phyloP scores from a whole-genome alignment of 108 stramenopile genomes.

The Skeletonema grethae region DNA sequence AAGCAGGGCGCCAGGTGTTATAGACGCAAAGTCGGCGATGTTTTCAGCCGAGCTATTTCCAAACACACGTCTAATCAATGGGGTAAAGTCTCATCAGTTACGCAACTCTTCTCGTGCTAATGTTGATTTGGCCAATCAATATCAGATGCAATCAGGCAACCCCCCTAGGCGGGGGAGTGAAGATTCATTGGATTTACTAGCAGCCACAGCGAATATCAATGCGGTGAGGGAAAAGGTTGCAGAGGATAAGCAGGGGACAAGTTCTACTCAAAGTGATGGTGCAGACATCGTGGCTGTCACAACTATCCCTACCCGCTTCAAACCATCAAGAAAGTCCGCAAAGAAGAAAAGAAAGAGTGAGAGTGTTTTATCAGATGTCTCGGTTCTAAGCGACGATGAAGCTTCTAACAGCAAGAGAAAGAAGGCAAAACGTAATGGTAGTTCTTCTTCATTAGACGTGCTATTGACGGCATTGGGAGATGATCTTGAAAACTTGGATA shows the following conservation, averaged over 20 bases:
- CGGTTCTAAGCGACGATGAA: background rate
- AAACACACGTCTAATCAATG: background rate
- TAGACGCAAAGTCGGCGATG: background rate
- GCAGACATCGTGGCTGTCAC: background rate
- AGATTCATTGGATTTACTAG: background rate
- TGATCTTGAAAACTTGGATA: conserved; percentile 25
- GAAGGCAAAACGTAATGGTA: conserved; percentile 7
- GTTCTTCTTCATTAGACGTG: conserved; percentile 27
- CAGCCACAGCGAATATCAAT: background rate
- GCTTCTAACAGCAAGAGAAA: background rate
- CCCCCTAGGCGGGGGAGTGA: background rate
- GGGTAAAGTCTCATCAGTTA: background rate
- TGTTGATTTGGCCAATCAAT: background rate
- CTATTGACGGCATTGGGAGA: conserved; percentile 25
- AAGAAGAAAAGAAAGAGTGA: background rate
- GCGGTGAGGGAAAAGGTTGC: background rate
- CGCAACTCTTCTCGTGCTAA: background rate
- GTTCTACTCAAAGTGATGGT: background rate
- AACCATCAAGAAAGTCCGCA: background rate
- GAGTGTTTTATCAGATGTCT: background rate
- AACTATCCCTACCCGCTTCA: background rate
- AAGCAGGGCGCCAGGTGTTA: background rate
- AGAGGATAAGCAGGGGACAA: background rate
- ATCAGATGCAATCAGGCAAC: background rate
- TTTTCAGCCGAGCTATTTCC: background rate